Evolutionary conservation across 805 yeast genomes (phyloP), one percentile per base, ranked within the genome.

Genomic region (Candida dajiaensis): DNA sequence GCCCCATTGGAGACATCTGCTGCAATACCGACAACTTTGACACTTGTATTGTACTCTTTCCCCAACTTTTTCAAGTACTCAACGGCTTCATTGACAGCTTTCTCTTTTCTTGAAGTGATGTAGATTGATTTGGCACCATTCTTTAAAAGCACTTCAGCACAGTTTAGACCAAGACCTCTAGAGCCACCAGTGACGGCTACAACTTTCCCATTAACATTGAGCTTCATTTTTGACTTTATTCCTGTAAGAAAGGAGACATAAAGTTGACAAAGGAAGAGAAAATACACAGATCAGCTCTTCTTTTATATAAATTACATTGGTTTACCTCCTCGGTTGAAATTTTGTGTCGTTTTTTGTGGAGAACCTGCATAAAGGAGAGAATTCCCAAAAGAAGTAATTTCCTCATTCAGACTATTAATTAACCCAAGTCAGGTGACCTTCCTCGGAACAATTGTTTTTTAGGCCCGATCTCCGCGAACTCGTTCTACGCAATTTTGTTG

Each of bases 121-220:
- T 78, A 78, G 21, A 84, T 79, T 22, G 75, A 67, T 33, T 76
- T 65, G 4, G 86, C 87, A 1, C 89, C 89, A 47, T 79, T 77
- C 40, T 67, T 61, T 6, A 83, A 74, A 38, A 81, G 70, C 2
- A 78, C 79, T 58, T 81, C 86, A 16, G 87, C 86, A 64, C 83
- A 78, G 58, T 78, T 65, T 38, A 80, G 74, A 0, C 92, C 92
- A 41, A 84, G 76, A 0, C 92, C 92, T 55, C 90, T 70, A 22
- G 88, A 78, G 25, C 89, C 89, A 4, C 89, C 90, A 7, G 90
- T 83, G 50, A 83, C 71, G 6, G 78, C 77, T 0, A 84, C 88
- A 10, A 74, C 72, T 63, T 81, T 83, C 15, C 84, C 86, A 49
- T 78, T 66, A 35, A 79, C 80, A 48, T 61, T 57, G 41, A 70